Base-by-base conservation (phyloP, 495 filamentous ascomycete species). In the Copromyces sp. region DNA sequence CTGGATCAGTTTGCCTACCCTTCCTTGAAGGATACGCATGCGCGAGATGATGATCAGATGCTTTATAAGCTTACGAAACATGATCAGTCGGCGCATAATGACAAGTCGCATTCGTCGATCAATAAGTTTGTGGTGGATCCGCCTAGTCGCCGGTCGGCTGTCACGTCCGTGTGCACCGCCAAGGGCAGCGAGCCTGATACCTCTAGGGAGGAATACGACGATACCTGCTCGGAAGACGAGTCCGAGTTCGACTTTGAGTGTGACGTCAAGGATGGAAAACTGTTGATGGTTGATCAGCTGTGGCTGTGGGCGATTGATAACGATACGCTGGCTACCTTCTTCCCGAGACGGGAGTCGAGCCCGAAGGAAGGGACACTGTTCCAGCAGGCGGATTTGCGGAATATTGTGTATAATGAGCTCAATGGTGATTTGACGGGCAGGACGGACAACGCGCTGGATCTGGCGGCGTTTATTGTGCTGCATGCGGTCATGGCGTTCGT, bases 211-310 rank as follows among this genome's bases (percentile, higher is more conserved):
- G 75, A 42, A 9, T 44, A 70, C 1, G 59, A 47, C n/a, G 77
- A 75, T 3, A 70, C 44, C 0, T 61, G 53, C 24, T 69, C 75
- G 0, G 73, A 75, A 0, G 69, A 32, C 0, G 81, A 82, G 3
- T 75, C 73, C 11, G 78, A 80, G 9, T 61, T 74, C 0, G 78
- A 84, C 11, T 61, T 61, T 1, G 41, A 82, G 70, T 70, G 81
- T 32, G 73, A 83, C n/a, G 83, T 88, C 11, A 81, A 85, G 69
- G 84, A 90, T 39, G 87, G 86, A 0, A 89, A 90, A 74, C 85
- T 91, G 17, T 81, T 91, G 14, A 91, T 91, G 89, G 89, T 92
- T 9, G 89, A 91, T 73, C 89, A 91, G 73, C 81, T 92, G 5
- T 91, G 90, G 90, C 77, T 91, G 1, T 92, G 89, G 88, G 86